These are phyloP conservation scores for Epichloe gansuensis DNA, from an alignment of 2,329 filamentous ascomycete species.

Conservation along the genomic window DNA sequence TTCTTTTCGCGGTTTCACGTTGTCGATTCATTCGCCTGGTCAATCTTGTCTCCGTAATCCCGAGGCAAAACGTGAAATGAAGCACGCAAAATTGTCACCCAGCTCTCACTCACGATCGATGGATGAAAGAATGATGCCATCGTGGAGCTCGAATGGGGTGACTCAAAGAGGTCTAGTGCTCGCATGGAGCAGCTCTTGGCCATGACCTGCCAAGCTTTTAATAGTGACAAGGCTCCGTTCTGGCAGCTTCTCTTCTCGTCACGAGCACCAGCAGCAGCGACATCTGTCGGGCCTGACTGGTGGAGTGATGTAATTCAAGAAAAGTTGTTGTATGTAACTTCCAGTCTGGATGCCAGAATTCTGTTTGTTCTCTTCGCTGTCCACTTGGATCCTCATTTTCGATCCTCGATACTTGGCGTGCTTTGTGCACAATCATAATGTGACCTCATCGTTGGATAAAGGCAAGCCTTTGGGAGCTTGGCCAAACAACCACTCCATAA, in stretches of 20 bases:
- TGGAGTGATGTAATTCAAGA: background rate
- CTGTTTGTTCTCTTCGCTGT: too few species aligned
- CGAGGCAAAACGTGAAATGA: background rate
- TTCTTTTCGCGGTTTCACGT: background rate
- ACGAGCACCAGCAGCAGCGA: background rate
- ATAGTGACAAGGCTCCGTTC: background rate
- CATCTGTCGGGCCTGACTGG: background rate
- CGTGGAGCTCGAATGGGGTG: slow-evolving; percentile 3
- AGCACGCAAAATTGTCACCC: slow-evolving; percentile 2
- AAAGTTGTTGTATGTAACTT: background rate
- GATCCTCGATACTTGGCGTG: background rate
- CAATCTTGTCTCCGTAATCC: background rate
- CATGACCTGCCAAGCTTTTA: background rate
- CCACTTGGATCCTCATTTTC: too few species aligned
- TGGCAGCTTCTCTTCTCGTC: background rate
- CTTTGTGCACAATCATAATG: background rate
- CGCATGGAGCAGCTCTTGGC: background rate
- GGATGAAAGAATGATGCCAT: slow-evolving; percentile 5
- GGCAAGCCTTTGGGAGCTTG: background rate
- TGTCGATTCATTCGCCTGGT: background rate
- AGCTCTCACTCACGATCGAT: slow-evolving; percentile 4
- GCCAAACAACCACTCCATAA: background rate
- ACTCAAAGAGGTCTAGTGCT: slow-evolving; percentile 1
- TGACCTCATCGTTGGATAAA: background rate
- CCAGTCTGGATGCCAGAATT: too few species aligned